Evolutionary conservation across 1,139 yeast species (phyloP), one percentile per base, ranked within the genome.

Genomic region (Kodamaea sp.): DNA sequence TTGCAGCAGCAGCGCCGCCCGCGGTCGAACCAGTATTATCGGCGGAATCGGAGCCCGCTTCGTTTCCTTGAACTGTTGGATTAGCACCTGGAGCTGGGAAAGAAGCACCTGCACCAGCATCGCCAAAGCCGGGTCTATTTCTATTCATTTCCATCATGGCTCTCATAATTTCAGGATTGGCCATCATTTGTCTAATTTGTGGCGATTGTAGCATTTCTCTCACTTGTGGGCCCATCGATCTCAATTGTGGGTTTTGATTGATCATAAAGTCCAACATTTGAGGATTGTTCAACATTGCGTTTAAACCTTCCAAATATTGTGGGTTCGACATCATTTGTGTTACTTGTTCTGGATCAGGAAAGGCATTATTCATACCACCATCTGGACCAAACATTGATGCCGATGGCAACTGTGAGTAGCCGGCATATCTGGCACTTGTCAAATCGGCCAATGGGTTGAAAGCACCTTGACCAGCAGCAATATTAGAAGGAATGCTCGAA

Each of bases 401-500:
- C 2, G 87, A 77, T 2, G 98, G 97, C 58, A 92, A 70, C 52
- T 88, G 90, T 9, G 89, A 75, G 51, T 81, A 83, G 1, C 98
- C 98, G 2, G 97, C 97, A 56, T 89, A 92, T 40, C 97, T 78
- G 1, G 97, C 97, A 31, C 96, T 94, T 0, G 97, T 90, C 51
- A 92, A 70, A 48, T 85, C 96, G 6, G 96, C 92, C 50, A 92
- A 69, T 24, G 96, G 95, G 60, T 92, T 88, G 61, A 84, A 87
- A 0, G 95, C 78, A 9, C 94, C 94, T 48, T 81, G 84, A 3
- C 98, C 98, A 2, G 97, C 78, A 3, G 96, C 80, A 43, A 92
- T 74, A 55, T 82, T 86, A 15, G 82, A 63, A 10, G 96, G 96
- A 12, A 80, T 81, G 8, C 57, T 59, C 10, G 49, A 32, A 9